Conservation (phyloP, 371 early-diverging fungal species). For the Dichotomocladium elegans region DNA sequence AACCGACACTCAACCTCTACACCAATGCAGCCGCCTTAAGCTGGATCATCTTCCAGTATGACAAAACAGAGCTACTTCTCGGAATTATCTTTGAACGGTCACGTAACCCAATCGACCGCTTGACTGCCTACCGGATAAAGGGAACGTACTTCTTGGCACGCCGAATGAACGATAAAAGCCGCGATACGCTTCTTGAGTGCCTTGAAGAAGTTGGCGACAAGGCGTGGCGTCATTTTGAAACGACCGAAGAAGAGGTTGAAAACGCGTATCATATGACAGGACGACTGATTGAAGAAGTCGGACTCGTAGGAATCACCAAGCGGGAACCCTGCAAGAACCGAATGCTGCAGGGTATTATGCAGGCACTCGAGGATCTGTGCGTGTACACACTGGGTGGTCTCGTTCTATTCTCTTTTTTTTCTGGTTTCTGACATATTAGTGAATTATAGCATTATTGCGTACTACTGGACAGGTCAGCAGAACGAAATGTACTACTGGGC, state of each 20-base stretch:
- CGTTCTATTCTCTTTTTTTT: too few species aligned
- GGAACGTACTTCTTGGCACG: conserved; percentile 30
- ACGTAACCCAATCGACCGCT: conserved; percentile 30
- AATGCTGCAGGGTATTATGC: conserved; percentile 19
- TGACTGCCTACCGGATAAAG: conserved; percentile 33
- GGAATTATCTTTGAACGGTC: conserved; percentile 23
- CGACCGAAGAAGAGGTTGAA: conserved; percentile 17
- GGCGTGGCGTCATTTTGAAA: conserved; percentile 12
- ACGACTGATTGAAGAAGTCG: conserved; percentile 11
- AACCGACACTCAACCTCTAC: conserved; percentile 23
- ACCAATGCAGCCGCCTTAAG: conserved; percentile 30
- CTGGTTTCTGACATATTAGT: not conserved
- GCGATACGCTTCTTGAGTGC: conserved; percentile 20
- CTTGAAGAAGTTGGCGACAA: conserved; percentile 20
- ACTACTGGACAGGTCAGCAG: conserved; percentile 39
- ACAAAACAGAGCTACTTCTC: conserved; percentile 22
- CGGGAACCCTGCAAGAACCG: conserved; percentile 21
- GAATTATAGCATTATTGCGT: not conserved
- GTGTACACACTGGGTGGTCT: too few species aligned
- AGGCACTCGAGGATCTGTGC: conserved; percentile 36
- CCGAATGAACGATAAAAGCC: conserved; percentile 29
- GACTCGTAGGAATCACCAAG: conserved; percentile 12
- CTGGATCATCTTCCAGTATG: conserved; percentile 37
- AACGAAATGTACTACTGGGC: conserved; percentile 33
- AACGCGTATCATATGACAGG: conserved; percentile 11